phyloP scores from a whole-genome alignment of 768 basidiomycete species.

The Suillus tomentosus region DNA sequence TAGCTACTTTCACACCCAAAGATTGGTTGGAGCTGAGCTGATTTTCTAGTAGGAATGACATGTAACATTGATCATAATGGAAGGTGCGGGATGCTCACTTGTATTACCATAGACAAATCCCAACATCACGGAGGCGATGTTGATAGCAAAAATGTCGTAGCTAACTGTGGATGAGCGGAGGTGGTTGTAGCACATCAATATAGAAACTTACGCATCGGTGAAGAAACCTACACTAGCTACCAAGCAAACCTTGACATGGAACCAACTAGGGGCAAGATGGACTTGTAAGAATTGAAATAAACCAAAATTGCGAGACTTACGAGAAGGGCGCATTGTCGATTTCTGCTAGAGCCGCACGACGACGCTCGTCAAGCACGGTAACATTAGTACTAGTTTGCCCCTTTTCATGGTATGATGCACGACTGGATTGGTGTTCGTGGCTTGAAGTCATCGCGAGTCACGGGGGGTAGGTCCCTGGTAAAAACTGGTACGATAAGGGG shows the following conservation, averaged over 20 bases:
- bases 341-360: constrained; percentile 80
- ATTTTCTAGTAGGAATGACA: constrained; percentile 15
- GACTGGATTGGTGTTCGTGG: constrained; percentile 30
- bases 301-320: constrained; percentile 40
- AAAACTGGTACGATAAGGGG: not conserved
- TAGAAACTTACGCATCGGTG: constrained; percentile 67
- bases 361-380: constrained; percentile 61
- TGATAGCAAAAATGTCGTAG: constrained; percentile 90
- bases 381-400: constrained; percentile 33
- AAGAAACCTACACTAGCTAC: constrained; percentile 87
- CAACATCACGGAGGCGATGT: constrained; percentile 81
- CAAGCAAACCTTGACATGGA: constrained; percentile 77
- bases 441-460: constrained; percentile 21
- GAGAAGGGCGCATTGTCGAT: constrained; percentile 87
- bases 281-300: not conserved
- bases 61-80: not conserved
- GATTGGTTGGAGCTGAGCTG: constrained; percentile 57
- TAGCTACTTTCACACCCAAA: constrained; percentile 77
- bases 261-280: constrained; percentile 53
- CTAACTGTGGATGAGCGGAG: constrained; percentile 11
- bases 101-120: constrained; percentile 71
- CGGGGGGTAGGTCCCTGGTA: not conserved
- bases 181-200: not conserved
- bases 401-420: constrained; percentile 34
- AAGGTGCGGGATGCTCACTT: constrained; percentile 8